Conservation (phyloP, 129 eudicot species). For the Pseudognaphalium luteoalbum region DNA sequence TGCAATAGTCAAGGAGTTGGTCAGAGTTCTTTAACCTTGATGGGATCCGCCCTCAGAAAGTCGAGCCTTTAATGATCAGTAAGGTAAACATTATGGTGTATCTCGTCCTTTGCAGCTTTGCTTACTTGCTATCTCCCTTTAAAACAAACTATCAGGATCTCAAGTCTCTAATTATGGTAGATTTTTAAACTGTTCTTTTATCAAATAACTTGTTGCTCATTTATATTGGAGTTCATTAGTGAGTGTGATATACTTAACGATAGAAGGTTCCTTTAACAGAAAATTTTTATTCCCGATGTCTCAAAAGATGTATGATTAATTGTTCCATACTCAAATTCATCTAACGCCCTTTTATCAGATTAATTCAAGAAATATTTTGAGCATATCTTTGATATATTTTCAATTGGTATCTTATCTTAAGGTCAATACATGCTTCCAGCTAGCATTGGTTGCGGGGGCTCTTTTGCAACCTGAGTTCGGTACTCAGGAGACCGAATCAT, state of each 20-base stretch:
- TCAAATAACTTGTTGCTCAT: neutral
- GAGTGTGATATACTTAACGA: too few species aligned
- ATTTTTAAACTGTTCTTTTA: neutral
- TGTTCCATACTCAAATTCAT: too few species aligned
- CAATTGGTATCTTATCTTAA: conserved; percentile 24
- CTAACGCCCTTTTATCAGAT: too few species aligned
- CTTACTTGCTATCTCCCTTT: neutral
- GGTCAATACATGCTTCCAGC: conserved; percentile 94
- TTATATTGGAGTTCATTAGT: neutral
- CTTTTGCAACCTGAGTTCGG: conserved; percentile 96
- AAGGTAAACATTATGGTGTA: conserved; percentile 52
- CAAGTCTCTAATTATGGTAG: neutral
- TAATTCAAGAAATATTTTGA: too few species aligned
- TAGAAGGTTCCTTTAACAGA: too few species aligned
- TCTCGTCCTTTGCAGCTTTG: neutral
- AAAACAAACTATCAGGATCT: neutral
- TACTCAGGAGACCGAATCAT: conserved; percentile 59
- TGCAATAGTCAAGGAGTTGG: conserved; percentile 72
- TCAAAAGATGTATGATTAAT: neutral
- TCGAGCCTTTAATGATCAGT: conserved; percentile 86
- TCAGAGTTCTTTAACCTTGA: conserved; percentile 80
- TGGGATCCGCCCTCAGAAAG: conserved; percentile 71
- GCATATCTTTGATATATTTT: neutral
- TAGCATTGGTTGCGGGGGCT: conserved; percentile 76
- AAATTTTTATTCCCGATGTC: too few species aligned